Evolutionary conservation across 2,329 filamentous ascomycete species (phyloP).

Genomic region (Onygena corvina): DNA sequence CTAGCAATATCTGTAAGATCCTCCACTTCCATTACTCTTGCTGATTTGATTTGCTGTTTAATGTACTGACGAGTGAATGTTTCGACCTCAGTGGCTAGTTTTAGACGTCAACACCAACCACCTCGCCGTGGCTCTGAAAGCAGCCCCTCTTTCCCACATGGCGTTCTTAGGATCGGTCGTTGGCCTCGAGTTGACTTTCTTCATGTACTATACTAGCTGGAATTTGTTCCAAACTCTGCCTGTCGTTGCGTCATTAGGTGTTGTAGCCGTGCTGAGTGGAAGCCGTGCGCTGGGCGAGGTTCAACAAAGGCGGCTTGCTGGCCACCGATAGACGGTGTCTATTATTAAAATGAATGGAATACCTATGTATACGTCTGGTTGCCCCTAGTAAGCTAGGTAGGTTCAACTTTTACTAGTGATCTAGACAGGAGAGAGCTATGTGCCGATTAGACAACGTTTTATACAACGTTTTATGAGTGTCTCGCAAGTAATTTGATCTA

Average conservation of each 20-base stretch:
- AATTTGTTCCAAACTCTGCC: slow-evolving; percentile 83
- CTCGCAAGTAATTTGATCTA: too few relatives aligned
- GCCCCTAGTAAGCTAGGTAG: too few relatives aligned
- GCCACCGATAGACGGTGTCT: slow-evolving; percentile 39
- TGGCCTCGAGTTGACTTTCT: slow-evolving; percentile 82
- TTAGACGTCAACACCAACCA: slow-evolving; percentile 77
- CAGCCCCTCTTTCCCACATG: slow-evolving; percentile 67
- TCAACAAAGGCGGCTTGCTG: slow-evolving; percentile 71
- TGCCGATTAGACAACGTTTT: too few relatives aligned
- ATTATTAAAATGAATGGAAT: too few relatives aligned
- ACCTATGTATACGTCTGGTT: too few relatives aligned
- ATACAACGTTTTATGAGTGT: too few relatives aligned
- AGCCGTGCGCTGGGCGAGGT: slow-evolving; percentile 86
- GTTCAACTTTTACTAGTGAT: too few relatives aligned
- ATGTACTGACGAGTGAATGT: not conserved
- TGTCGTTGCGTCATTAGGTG: slow-evolving; percentile 53
- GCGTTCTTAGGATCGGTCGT: slow-evolving; percentile 80
- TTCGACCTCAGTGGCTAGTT: slow-evolving; percentile 53
- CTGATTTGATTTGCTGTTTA: not conserved
- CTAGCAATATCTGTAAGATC: slow-evolving; percentile 56
- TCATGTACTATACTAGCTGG: slow-evolving; percentile 87
- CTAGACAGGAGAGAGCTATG: too few relatives aligned
- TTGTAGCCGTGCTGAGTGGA: slow-evolving; percentile 71
- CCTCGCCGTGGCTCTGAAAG: slow-evolving; percentile 58
- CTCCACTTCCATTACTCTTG: not conserved